A percentile compares a stretch with the other conserved stretches of the same genome.
These are phyloP conservation scores for Gaeumannomyces sp. DNA, from an alignment of 2,329 filamentous ascomycete species.

Conservation along the genomic window DNA sequence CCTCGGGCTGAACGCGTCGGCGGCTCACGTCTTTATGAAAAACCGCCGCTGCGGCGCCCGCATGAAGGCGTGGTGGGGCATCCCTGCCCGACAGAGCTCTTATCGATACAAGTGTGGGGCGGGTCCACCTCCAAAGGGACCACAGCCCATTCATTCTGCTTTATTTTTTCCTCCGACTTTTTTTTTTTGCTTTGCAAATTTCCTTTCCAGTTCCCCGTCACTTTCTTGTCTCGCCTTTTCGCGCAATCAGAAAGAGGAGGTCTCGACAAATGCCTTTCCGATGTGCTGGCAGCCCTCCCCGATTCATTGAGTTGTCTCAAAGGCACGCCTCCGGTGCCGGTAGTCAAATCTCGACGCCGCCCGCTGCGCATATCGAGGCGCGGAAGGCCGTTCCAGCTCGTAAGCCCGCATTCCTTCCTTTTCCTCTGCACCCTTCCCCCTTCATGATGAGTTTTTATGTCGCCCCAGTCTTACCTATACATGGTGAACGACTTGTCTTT, in stretches of 20 bases:
- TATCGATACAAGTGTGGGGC: constrained; percentile 3
- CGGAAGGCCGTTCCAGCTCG: background rate
- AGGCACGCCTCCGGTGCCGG: background rate
- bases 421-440: constrained; percentile 11
- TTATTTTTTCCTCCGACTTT: background rate
- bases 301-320: background rate
- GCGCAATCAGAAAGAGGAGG: background rate
- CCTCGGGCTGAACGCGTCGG: background rate
- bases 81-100: background rate
- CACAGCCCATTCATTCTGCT: constrained; percentile 1
- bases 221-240: background rate
- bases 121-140: background rate
- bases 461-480: constrained; percentile 51
- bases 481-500: constrained; percentile 53
- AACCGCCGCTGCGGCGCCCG: background rate
- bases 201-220: background rate
- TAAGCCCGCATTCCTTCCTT: constrained; percentile 4
- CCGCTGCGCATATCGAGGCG: background rate
- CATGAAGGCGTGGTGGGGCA: background rate
- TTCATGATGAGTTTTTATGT: constrained; percentile 50
- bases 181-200: background rate
- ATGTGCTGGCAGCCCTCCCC: background rate
- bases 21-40: constrained; percentile 1
- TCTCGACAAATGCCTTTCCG: background rate
- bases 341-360: background rate